phyloP scores from a whole-genome alignment of 495 filamentous ascomycete genomes.

The Annulohypoxylon moriforme region DNA sequence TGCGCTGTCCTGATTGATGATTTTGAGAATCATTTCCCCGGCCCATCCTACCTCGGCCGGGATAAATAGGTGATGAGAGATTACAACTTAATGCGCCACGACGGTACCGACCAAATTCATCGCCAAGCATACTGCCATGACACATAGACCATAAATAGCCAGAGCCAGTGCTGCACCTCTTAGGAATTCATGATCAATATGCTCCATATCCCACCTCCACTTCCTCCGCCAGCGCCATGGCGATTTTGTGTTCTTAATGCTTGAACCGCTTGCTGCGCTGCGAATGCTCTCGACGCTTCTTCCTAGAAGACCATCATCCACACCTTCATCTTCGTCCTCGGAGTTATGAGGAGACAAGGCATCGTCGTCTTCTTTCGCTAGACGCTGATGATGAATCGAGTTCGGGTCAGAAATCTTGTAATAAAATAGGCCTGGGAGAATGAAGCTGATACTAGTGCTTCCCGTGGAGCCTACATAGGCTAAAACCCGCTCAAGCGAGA shows the following conservation, averaged over 20 bases:
- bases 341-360: slow-evolving; percentile 57
- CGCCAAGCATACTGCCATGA: slow-evolving; percentile 89
- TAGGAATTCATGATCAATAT: slow-evolving; percentile 66
- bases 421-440: slow-evolving; percentile 94
- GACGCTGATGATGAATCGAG: slow-evolving; percentile 80
- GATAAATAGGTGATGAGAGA: neutral
- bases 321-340: slow-evolving; percentile 61
- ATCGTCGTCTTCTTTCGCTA: slow-evolving; percentile 91
- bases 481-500: slow-evolving; percentile 86
- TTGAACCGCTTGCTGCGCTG: slow-evolving; percentile 54
- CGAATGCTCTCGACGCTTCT: slow-evolving; percentile 58
- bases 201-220: slow-evolving; percentile 62
- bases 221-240: slow-evolving; percentile 54
- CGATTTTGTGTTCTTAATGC: slow-evolving; percentile 34
- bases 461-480: slow-evolving; percentile 97
- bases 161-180: slow-evolving; percentile 78
- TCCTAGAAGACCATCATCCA: slow-evolving; percentile 56
- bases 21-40: neutral
- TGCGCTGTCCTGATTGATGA: slow-evolving; percentile 5
- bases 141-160: slow-evolving; percentile 82
- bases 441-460: slow-evolving; percentile 94
- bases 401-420: slow-evolving; percentile 95
- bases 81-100: slow-evolving; percentile 22
- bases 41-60: neutral
- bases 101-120: slow-evolving; percentile 81